These are phyloP conservation scores for Leccinellum luteum DNA, from an alignment of 768 basidiomycete genomes.

Conservation along the genomic window DNA sequence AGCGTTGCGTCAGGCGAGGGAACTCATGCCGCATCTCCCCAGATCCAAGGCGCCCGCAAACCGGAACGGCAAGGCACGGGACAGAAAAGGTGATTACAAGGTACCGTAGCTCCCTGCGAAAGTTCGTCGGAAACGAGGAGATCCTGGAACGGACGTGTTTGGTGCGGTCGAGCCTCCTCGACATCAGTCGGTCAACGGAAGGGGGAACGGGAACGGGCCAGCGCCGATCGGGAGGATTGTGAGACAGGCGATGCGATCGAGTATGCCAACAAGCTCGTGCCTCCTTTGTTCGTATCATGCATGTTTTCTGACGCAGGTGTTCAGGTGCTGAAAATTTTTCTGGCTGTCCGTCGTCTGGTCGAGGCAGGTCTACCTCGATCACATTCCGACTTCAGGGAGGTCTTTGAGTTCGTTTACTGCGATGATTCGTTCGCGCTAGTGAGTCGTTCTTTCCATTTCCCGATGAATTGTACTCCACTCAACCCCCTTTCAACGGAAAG, in stretches of 20 bases:
- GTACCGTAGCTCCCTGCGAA: slow-evolving; percentile 45
- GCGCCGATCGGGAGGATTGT: slow-evolving; percentile 23
- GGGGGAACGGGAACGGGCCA: slow-evolving; percentile 38
- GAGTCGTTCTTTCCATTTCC: slow-evolving; percentile 8
- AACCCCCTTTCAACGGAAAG: neutral
- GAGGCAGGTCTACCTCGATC: slow-evolving; percentile 34
- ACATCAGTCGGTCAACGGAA: slow-evolving; percentile 23
- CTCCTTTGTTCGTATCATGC: neutral
- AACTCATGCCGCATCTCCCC: slow-evolving; percentile 40
- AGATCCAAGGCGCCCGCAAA: slow-evolving; percentile 16
- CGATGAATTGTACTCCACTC: neutral
- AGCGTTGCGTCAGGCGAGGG: slow-evolving; percentile 32
- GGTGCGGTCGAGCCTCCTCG: slow-evolving; percentile 22
- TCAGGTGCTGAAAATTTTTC: slow-evolving; percentile 40
- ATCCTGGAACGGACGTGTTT: slow-evolving; percentile 30
- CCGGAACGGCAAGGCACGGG: slow-evolving; percentile 8
- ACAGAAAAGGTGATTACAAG: slow-evolving; percentile 35
- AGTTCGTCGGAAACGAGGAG: slow-evolving; percentile 16
- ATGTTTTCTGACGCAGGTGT: neutral
- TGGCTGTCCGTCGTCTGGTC: slow-evolving; percentile 33
- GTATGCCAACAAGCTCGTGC: slow-evolving; percentile 62
- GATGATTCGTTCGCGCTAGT: slow-evolving; percentile 42
- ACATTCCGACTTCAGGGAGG: slow-evolving; percentile 40
- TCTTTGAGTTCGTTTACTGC: slow-evolving; percentile 39
- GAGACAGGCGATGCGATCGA: slow-evolving; percentile 40